A percentile compares a stretch with the other conserved stretches of the same genome.
Conservation (phyloP, 768 basidiomycete genomes). For the Coprinellus aureogranulatus region DNA sequence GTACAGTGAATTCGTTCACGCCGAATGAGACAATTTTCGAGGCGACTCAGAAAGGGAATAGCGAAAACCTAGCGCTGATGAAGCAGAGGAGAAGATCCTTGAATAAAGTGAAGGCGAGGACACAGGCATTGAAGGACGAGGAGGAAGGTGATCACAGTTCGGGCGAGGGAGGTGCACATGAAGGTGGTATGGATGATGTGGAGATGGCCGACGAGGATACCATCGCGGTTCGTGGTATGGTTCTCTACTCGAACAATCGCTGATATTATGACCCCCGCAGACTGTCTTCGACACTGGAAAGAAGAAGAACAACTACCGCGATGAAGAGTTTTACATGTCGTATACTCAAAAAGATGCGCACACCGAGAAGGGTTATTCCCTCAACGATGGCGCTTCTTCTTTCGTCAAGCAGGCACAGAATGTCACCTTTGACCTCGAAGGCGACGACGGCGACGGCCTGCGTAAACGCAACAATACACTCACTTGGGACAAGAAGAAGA, state of each 20-base stretch:
- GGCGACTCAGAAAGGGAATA: slow-evolving; percentile 70
- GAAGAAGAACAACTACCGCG: slow-evolving; percentile 59
- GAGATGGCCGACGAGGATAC: slow-evolving; percentile 81
- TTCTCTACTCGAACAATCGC: neutral
- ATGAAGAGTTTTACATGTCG: slow-evolving; percentile 88
- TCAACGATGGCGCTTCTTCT: slow-evolving; percentile 82
- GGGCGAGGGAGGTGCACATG: slow-evolving; percentile 29
- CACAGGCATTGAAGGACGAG: slow-evolving; percentile 31
- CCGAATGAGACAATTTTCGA: slow-evolving; percentile 93
- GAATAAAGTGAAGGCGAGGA: slow-evolving; percentile 57
- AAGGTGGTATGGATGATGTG: slow-evolving; percentile 30
- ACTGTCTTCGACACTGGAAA: slow-evolving; percentile 61
- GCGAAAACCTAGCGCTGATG: slow-evolving; percentile 73
- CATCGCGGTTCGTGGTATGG: slow-evolving; percentile 54
- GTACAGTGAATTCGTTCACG: slow-evolving; percentile 75
- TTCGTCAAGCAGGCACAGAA: slow-evolving; percentile 82
- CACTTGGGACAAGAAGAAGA: slow-evolving; percentile 96
- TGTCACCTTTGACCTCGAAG: slow-evolving; percentile 78
- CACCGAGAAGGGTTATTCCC: slow-evolving; percentile 91
- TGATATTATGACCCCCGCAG: slow-evolving; percentile 43
- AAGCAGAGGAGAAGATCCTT: slow-evolving; percentile 81
- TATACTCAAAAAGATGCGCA: slow-evolving; percentile 84
- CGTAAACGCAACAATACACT: slow-evolving; percentile 57
- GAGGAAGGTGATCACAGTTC: slow-evolving; percentile 37
- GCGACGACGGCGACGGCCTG: slow-evolving; percentile 62